Evolutionary conservation across 768 basidiomycete genomes (phyloP).

Genomic region (Trametes gibbosa): DNA sequence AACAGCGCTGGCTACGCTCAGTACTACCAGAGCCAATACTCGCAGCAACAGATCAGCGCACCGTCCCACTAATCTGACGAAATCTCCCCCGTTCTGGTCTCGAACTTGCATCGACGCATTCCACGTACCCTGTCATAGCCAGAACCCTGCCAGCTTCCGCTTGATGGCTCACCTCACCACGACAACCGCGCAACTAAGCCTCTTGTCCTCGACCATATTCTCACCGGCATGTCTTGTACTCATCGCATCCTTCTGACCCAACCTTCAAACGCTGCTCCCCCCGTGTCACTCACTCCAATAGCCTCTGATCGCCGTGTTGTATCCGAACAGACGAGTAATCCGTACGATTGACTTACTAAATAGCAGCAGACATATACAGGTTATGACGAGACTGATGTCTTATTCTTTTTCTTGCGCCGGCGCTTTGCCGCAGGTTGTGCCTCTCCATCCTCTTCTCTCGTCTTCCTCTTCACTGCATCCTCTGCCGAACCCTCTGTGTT

Average conservation of each 20-base stretch:
- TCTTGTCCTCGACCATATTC: neutral
- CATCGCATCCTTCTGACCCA: constrained; percentile 10
- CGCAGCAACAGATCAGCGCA: constrained; percentile 66
- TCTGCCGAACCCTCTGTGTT: neutral
- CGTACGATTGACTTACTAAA: neutral
- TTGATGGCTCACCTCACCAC: constrained; percentile 11
- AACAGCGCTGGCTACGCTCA: constrained; percentile 77
- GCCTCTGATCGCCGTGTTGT: constrained; percentile 12
- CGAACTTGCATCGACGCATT: constrained; percentile 14
- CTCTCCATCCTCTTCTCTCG: neutral
- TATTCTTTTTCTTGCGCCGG: constrained; percentile 31
- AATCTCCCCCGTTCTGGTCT: constrained; percentile 4
- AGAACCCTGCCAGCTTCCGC: neutral
- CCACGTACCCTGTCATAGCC: neutral
- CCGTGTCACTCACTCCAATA: constrained; percentile 17
- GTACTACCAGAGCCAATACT: constrained; percentile 87
- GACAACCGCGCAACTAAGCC: neutral
- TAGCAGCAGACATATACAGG: neutral
- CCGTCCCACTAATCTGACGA: constrained; percentile 32
- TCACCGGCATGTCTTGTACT: constrained; percentile 15
- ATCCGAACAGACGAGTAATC: constrained; percentile 8
- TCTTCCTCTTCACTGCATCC: constrained; percentile 18
- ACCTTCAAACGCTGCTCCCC: neutral
- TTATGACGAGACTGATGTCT: neutral
- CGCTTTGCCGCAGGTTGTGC: constrained; percentile 7